phyloP scores from a whole-genome alignment of 352 stramenopile genomes.

The Phytophthora sp. region DNA sequence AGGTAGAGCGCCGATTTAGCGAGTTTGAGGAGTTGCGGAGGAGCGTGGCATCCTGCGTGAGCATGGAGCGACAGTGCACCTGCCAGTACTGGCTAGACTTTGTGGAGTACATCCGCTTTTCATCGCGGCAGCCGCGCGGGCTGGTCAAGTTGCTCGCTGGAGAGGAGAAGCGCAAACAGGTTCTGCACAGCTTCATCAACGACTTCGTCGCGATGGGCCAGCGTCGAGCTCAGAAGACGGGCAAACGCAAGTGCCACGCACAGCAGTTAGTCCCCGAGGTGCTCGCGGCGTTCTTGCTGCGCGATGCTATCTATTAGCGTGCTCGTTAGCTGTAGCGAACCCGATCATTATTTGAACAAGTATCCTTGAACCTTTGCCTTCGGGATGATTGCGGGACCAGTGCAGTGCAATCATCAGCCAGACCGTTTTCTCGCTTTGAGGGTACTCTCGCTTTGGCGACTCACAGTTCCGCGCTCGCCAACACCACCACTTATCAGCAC shows the following conservation, averaged over 20 bases:
- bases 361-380: too few relatives aligned
- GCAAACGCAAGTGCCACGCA: slow-evolving; percentile 37
- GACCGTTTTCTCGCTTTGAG: too few relatives aligned
- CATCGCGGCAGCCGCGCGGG: slow-evolving; percentile 32
- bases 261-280: slow-evolving; percentile 40
- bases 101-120: slow-evolving; percentile 50
- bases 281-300: slow-evolving; percentile 42
- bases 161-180: slow-evolving; percentile 40
- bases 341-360: too few relatives aligned
- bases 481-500: too few relatives aligned
- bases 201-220: slow-evolving; percentile 43
- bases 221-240: slow-evolving; percentile 22
- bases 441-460: too few relatives aligned
- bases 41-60: slow-evolving; percentile 33
- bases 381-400: too few relatives aligned
- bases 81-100: slow-evolving; percentile 61
- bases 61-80: slow-evolving; percentile 40
- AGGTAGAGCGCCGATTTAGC: slow-evolving; percentile 51
- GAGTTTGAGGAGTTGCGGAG: slow-evolving; percentile 52
- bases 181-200: slow-evolving; percentile 42
- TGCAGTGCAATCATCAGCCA: too few relatives aligned
- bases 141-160: slow-evolving; percentile 35
- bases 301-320: slow-evolving; percentile 15
- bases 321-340: too few relatives aligned
- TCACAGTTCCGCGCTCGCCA: too few relatives aligned